Percentiles rank a stretch among this genome's conserved stretches.
phyloP scores from a whole-genome alignment of 441 rosid genomes.

The Bocquillonia castaneifolia region DNA sequence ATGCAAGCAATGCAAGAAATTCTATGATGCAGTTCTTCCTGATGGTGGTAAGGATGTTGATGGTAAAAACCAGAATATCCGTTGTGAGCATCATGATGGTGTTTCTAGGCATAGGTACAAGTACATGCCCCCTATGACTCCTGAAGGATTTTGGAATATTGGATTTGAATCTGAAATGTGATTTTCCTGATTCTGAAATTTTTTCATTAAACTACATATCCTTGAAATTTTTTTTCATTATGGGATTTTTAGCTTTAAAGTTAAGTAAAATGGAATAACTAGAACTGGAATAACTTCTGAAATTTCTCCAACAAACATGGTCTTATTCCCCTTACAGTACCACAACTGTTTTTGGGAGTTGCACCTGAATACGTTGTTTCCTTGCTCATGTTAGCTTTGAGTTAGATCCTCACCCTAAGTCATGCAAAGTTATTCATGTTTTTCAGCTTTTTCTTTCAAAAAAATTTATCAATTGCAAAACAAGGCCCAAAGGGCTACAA shows the following conservation, averaged over 20 bases:
- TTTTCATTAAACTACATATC: not conserved
- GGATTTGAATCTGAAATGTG: slow-evolving; percentile 93
- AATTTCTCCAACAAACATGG: not conserved
- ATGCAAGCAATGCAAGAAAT: slow-evolving; percentile 94
- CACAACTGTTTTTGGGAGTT: not conserved
- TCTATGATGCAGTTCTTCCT: slow-evolving; percentile 87
- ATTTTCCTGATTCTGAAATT: slow-evolving; percentile 17
- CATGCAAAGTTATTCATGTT: not conserved
- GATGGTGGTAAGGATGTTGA: slow-evolving; percentile 29
- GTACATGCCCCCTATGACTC: slow-evolving; percentile 76
- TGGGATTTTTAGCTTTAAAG: not conserved
- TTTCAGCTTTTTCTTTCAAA: not conserved
- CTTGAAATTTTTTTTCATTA: not conserved
- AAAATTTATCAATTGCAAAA: not conserved
- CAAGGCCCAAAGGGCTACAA: not conserved
- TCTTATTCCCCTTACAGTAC: not conserved
- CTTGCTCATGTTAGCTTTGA: not conserved
- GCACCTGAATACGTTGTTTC: not conserved
- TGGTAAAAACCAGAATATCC: slow-evolving; percentile 33
- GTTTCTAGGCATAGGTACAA: slow-evolving; percentile 91
- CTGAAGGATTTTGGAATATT: slow-evolving; percentile 95
- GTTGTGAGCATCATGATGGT: slow-evolving; percentile 93
- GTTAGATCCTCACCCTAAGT: not conserved
- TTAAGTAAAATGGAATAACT: not conserved
- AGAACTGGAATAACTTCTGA: not conserved